Evolutionary conservation across 1,284 basidiomycete genomes (phyloP).

Genomic region (Athelia psychrophila): DNA sequence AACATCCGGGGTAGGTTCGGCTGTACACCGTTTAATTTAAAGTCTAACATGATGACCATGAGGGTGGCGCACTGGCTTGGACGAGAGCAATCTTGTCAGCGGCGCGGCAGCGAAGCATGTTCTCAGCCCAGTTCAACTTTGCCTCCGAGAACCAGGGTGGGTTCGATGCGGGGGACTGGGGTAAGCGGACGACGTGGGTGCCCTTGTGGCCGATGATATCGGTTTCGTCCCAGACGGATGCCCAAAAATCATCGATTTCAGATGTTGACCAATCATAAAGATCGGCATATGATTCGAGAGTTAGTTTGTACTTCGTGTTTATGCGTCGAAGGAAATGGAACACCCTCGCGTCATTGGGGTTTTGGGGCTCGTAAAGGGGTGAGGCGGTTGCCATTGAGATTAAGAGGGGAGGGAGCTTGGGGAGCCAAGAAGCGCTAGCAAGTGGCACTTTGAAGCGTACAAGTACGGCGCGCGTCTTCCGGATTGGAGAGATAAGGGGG

Average conservation of each 20-base stretch:
- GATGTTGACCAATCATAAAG: conserved; percentile 71
- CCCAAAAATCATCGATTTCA: conserved; percentile 71
- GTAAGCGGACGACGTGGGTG: conserved; percentile 55
- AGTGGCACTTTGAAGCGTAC: too few species aligned
- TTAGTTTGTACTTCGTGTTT: conserved; percentile 49
- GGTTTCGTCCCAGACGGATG: conserved; percentile 75
- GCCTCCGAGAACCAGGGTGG: conserved; percentile 76
- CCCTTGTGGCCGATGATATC: conserved; percentile 64
- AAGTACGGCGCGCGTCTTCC: too few species aligned
- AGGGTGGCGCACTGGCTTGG: conserved; percentile 54
- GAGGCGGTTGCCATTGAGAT: background rate
- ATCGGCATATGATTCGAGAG: conserved; percentile 59
- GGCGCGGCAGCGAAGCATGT: conserved; percentile 66
- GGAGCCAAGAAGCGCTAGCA: too few species aligned
- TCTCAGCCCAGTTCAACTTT: conserved; percentile 84
- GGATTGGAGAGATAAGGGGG: too few species aligned
- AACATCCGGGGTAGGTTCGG: conserved; percentile 55
- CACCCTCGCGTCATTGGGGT: conserved; percentile 47
- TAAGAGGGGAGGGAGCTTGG: too few species aligned
- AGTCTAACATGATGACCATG: conserved; percentile 3
- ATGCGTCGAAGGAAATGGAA: conserved; percentile 55
- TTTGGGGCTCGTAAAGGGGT: conserved; percentile 51
- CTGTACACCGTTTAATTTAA: conserved; percentile 30
- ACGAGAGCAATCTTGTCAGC: conserved; percentile 69
- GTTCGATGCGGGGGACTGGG: conserved; percentile 64